Evolutionary conservation across 495 filamentous ascomycete species (phyloP), one percentile per base, ranked within the genome.

Genomic region (Aspergillus wentii): DNA sequence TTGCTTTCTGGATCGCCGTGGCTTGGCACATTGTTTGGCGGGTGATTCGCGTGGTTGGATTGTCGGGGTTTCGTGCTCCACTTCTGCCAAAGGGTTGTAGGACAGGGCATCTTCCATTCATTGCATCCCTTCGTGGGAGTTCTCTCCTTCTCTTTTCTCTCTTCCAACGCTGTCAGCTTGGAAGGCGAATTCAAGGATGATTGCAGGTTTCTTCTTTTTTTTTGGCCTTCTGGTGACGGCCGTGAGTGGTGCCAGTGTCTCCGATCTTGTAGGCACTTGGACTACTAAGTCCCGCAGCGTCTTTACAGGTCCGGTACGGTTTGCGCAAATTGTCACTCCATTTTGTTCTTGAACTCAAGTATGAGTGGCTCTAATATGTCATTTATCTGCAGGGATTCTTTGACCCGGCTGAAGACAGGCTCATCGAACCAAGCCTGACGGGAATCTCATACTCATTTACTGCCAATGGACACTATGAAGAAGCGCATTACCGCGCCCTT

Each of bases 391-490:
- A 89, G 84, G 75, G 72, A 46, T 88, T 88, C 59, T 88, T 86
- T 47, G 76, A 90, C 53, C 79, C 82, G 14, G 65, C 79, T 29
- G 74, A 78, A 28, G 85, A 88, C 43, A 62, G 62, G 35, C 69
- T 90, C 29, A 72, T 78, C 46, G 85, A 90, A 52, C 85, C 85
- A 1, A 59, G 68, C 14, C 67, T 79, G 43, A 80, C 85, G 1
- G 85, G 85, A n/a, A 83, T 86, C 51, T 88, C 85, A 1, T 90
- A 86, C 57, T 88, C 85, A 6, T 90, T 90, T 51, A 83, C 81
- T 4, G 68, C 59, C 35, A 75, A 87, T 47, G 85, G 85, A 17
- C 65, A 75, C 57, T 90, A 76, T 52, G 85, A 90, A 57, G 74
- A 79, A 49, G 84, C 85, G 13, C 78, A 80, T 52, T 90, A 86